These are phyloP conservation scores for Aegilops bicornis DNA, from an alignment of 176 grass and related monocot species.

Conservation along the genomic window DNA sequence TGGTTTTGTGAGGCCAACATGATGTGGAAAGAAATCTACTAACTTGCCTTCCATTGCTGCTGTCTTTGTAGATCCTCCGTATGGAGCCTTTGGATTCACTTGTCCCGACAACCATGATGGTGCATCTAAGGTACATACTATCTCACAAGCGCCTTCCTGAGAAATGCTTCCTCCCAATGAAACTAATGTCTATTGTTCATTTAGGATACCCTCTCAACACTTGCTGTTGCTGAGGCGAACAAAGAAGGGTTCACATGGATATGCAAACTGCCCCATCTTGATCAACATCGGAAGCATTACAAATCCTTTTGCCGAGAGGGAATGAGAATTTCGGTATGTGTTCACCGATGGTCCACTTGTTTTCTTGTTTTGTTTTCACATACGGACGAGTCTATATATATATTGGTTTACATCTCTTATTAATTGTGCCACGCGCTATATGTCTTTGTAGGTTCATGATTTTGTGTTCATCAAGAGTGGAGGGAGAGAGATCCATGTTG, in stretches of 20 bases:
- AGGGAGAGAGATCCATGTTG: conserved; percentile 43
- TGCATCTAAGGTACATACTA: conserved; percentile 41
- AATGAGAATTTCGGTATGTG: conserved; percentile 55
- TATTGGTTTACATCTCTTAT: conserved; percentile 4
- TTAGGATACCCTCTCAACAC: conserved; percentile 39
- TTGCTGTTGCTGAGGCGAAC: conserved; percentile 5
- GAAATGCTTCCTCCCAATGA: not conserved
- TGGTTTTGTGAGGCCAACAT: too few relatives aligned
- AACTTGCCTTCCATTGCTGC: not conserved
- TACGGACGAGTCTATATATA: not conserved
- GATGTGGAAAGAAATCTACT: not conserved
- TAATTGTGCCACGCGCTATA: not conserved
- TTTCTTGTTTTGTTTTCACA: not conserved
- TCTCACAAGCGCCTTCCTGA: not conserved
- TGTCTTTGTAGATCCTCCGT: conserved; percentile 12
- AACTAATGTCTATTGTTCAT: not conserved
- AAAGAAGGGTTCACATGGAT: conserved; percentile 54
- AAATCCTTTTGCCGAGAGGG: conserved; percentile 56
- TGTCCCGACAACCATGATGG: not conserved
- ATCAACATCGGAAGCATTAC: conserved; percentile 53
- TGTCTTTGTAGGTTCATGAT: conserved; percentile 52
- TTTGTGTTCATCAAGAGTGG: conserved; percentile 61
- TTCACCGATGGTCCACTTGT: not conserved
- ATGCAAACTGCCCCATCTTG: conserved; percentile 29
- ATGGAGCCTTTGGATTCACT: conserved; percentile 9